phyloP scores from a whole-genome alignment of 768 basidiomycete genomes.

The Pisolithus tinctorius region DNA sequence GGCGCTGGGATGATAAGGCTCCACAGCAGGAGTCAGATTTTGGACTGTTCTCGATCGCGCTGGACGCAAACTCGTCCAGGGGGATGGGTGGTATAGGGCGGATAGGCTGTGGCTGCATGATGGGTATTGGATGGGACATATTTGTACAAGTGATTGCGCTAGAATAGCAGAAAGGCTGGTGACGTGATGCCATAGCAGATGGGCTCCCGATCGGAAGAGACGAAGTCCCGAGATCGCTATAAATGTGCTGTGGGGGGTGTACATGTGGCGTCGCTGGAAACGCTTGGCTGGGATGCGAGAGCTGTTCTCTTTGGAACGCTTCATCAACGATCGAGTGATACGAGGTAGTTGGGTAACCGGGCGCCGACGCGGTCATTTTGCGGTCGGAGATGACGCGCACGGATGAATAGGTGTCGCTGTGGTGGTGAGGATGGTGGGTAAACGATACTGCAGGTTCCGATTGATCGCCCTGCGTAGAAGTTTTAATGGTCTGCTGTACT shows the following conservation, averaged over 20 bases:
- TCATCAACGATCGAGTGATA: constrained; percentile 8
- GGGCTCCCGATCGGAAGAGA: constrained; percentile 15
- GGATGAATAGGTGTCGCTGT: constrained; percentile 9
- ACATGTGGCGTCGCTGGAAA: constrained; percentile 3
- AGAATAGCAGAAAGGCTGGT: constrained; percentile 19
- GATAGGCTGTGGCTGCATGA: constrained; percentile 27
- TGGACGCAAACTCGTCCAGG: constrained; percentile 20
- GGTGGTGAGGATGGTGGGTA: constrained; percentile 1
- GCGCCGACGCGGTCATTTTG: constrained; percentile 26
- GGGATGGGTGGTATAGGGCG: constrained; percentile 30
- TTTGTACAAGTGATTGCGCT: constrained; percentile 18
- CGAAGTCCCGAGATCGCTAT: constrained; percentile 19
- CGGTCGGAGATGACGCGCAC: constrained; percentile 12
- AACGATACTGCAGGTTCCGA: constrained; percentile 16
- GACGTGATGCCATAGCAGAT: constrained; percentile 15
- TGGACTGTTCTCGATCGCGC: constrained; percentile 11
- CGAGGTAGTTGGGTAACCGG: constrained; percentile 24
- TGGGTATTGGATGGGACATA: constrained; percentile 17
- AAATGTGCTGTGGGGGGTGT: constrained; percentile 14
- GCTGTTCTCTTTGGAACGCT: constrained; percentile 12
- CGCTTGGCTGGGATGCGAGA: constrained; percentile 4
- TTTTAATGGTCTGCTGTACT: constrained; percentile 20
- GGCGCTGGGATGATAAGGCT: constrained; percentile 1
- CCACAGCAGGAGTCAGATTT: neutral
- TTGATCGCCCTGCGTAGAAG: constrained; percentile 26